phyloP scores from a whole-genome alignment of 208 protist species.

The Vickermania spadyakhi region DNA sequence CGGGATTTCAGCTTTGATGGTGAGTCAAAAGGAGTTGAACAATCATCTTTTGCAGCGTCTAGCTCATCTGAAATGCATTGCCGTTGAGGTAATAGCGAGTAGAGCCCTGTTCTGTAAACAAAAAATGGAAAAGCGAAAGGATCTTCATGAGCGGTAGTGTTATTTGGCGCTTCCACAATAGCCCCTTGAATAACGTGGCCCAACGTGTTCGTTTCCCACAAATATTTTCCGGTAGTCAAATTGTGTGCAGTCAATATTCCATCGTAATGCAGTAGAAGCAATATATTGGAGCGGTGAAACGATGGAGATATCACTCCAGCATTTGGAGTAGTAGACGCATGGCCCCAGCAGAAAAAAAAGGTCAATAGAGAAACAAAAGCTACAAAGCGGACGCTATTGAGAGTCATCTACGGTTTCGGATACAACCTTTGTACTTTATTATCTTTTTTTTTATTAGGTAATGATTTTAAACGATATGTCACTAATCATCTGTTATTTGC shows the following conservation, averaged over 20 bases:
- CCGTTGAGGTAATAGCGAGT: background rate
- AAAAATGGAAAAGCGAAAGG: background rate
- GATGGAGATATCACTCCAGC: background rate
- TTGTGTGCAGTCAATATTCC: background rate
- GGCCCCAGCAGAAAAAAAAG: no score
- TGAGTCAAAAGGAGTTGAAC: no score
- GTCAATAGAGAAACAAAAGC: no score
- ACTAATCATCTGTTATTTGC: no score
- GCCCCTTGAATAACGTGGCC: background rate
- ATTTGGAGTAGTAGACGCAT: no score
- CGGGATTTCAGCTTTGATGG: background rate
- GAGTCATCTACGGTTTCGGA: no score
- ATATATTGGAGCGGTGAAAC: background rate
- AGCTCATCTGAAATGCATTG: background rate
- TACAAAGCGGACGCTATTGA: no score
- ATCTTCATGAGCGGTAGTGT: background rate
- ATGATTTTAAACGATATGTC: no score
- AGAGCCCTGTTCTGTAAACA: background rate
- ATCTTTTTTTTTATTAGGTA: no score
- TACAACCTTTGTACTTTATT: no score
- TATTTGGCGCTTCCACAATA: background rate
- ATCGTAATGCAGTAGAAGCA: constrained; percentile 2
- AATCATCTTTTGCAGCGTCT: no score
- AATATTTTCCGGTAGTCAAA: background rate
- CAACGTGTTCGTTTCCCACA: background rate